Conservation (phyloP, 1,284 basidiomycete species). For the Cryptococcus amylolentus region DNA sequence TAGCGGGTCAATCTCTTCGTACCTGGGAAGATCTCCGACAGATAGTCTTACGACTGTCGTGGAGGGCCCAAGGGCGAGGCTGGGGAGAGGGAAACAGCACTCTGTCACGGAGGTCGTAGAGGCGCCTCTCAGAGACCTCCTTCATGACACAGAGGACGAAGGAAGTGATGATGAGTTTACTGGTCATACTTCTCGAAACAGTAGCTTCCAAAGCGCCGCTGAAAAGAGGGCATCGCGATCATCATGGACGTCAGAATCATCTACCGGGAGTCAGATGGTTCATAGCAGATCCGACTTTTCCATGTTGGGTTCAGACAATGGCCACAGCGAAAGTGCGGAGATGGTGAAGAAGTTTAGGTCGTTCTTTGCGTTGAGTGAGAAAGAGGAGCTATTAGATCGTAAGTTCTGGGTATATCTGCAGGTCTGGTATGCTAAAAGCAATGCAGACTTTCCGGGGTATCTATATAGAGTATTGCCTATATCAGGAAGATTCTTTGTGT, state of each 20-base stretch:
- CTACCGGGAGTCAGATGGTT: constrained; percentile 17
- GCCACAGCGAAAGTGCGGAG: constrained; percentile 30
- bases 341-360: constrained; percentile 59
- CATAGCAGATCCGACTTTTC: constrained; percentile 57
- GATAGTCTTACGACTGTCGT: background rate
- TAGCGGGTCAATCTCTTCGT: constrained; percentile 5
- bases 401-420: constrained; percentile 45
- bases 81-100: constrained; percentile 3
- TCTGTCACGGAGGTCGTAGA: constrained; percentile 24
- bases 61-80: background rate
- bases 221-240: constrained; percentile 8
- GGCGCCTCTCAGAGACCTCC: constrained; percentile 9
- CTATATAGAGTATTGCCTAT: constrained; percentile 81
- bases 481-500: constrained; percentile 79
- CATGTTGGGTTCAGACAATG: constrained; percentile 51
- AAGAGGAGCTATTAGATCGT: constrained; percentile 82
- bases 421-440: background rate
- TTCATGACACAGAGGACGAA: constrained; percentile 10
- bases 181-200: background rate
- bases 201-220: background rate
- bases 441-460: constrained; percentile 77
- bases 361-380: constrained; percentile 79
- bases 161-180: constrained; percentile 12
- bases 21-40: constrained; percentile 1
- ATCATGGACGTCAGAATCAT: constrained; percentile 19